Percentiles rank a stretch among this genome's conserved stretches.
phyloP scores from a whole-genome alignment of 1,284 basidiomycete genomes.

The Sanghuangporus sanghuang region DNA sequence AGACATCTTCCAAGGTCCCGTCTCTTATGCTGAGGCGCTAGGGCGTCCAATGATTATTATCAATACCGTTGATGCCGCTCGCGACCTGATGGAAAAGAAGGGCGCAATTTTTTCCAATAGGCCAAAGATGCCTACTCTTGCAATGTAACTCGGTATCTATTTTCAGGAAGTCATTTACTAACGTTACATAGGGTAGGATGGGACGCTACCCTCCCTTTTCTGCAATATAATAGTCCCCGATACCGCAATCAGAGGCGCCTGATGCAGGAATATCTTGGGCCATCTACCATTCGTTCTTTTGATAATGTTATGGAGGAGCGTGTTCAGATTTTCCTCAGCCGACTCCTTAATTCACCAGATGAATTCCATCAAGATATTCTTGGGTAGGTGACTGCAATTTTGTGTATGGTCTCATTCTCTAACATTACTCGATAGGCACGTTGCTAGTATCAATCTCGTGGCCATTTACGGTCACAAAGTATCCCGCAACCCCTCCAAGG shows the following conservation, averaged over 20 bases:
- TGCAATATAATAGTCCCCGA: slow-evolving; percentile 22
- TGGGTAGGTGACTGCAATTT: slow-evolving; percentile 21
- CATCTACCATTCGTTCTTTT: slow-evolving; percentile 21
- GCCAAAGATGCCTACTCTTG: slow-evolving; percentile 17
- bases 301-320: slow-evolving; percentile 23
- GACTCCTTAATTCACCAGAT: slow-evolving; percentile 21
- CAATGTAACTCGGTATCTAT: slow-evolving; percentile 17
- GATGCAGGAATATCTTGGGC: slow-evolving; percentile 25
- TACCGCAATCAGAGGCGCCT: slow-evolving; percentile 28
- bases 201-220: slow-evolving; percentile 22
- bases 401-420: neutral
- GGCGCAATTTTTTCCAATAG: slow-evolving; percentile 35
- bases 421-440: neutral
- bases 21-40: slow-evolving; percentile 31
- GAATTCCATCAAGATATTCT: slow-evolving; percentile 22
- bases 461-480: slow-evolving; percentile 9
- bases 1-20: neutral
- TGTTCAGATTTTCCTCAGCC: slow-evolving; percentile 22
- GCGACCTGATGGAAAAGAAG: slow-evolving; percentile 36
- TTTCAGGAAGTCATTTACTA: neutral
- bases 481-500: neutral
- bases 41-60: slow-evolving; percentile 32
- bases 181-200: slow-evolving; percentile 20
- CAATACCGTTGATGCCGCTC: slow-evolving; percentile 29
- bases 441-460: neutral